Conservation (phyloP, 306 rosid genomes). For the Morella rubra region DNA sequence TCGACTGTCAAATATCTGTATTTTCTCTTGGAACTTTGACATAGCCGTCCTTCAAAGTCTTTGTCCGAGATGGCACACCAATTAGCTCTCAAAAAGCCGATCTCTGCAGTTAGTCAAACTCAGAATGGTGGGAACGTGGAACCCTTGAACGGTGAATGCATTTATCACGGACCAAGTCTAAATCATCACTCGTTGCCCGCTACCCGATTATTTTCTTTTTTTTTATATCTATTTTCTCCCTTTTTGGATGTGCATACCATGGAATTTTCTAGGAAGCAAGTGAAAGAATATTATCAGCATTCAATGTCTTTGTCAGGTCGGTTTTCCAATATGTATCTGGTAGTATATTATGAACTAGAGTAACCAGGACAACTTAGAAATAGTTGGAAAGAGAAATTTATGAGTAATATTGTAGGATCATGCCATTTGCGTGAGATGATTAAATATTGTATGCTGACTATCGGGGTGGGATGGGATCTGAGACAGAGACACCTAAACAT, state of each 20-base stretch:
- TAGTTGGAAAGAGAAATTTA: not conserved
- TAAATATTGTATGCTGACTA: not conserved
- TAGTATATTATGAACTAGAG: not conserved
- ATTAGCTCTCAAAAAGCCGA: too few species aligned
- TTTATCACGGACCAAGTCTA: too few species aligned
- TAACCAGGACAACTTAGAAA: not conserved
- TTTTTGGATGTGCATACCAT: not conserved
- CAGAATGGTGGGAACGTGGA: too few species aligned
- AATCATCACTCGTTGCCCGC: too few species aligned
- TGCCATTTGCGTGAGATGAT: not conserved
- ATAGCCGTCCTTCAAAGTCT: too few species aligned
- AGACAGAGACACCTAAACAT: not conserved
- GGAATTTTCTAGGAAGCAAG: not conserved
- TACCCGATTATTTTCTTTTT: too few species aligned
- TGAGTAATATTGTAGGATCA: not conserved
- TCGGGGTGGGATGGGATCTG: not conserved
- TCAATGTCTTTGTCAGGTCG: not conserved
- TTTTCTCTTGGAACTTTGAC: too few species aligned
- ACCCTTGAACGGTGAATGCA: too few species aligned
- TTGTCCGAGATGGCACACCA: too few species aligned
- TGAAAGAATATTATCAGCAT: not conserved
- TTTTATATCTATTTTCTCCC: too few species aligned
- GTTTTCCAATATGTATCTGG: not conserved
- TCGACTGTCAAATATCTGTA: not conserved
- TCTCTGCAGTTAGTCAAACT: too few species aligned